Conservation (phyloP, 2,329 filamentous ascomycete species). For the Corynespora cassiicola region DNA sequence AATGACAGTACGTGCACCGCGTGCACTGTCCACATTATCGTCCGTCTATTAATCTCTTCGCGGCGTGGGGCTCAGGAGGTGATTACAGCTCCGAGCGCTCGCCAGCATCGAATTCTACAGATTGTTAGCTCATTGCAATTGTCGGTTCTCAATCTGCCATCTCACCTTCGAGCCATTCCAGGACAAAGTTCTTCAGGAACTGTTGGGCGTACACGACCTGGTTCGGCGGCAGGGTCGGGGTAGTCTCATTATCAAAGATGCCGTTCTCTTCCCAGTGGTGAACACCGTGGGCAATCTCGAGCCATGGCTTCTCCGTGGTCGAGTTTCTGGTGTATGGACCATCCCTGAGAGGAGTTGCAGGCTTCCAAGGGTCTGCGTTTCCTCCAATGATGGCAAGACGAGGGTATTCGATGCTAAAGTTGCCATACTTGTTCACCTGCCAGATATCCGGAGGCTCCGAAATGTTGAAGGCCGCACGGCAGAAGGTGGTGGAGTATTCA, state of each 20-base stretch:
- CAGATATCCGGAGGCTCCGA: constrained; percentile 67
- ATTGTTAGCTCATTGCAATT: neutral
- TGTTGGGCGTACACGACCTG: constrained; percentile 66
- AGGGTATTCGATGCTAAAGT: constrained; percentile 73
- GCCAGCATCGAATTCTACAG: constrained; percentile 1
- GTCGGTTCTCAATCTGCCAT: neutral
- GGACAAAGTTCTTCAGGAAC: constrained; percentile 66
- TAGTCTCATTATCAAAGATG: constrained; percentile 68
- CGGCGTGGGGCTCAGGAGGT: no score
- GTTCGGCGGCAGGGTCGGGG: constrained; percentile 62
- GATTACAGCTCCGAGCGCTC: constrained; percentile 1
- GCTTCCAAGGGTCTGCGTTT: constrained; percentile 80
- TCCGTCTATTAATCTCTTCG: neutral
- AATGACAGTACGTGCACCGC: neutral
- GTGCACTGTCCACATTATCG: neutral
- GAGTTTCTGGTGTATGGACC: constrained; percentile 63
- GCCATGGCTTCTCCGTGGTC: constrained; percentile 71
- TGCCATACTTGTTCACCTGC: constrained; percentile 78
- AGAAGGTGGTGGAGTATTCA: constrained; percentile 67
- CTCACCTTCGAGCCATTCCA: constrained; percentile 66
- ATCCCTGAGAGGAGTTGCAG: constrained; percentile 74
- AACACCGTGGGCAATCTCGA: constrained; percentile 76
- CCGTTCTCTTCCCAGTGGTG: constrained; percentile 85
- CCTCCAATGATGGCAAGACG: constrained; percentile 81
- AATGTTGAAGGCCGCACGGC: constrained; percentile 74